Base-by-base conservation (phyloP, 108 stramenopile genomes). In the Pinguiococcus pyrenoidosus region DNA sequence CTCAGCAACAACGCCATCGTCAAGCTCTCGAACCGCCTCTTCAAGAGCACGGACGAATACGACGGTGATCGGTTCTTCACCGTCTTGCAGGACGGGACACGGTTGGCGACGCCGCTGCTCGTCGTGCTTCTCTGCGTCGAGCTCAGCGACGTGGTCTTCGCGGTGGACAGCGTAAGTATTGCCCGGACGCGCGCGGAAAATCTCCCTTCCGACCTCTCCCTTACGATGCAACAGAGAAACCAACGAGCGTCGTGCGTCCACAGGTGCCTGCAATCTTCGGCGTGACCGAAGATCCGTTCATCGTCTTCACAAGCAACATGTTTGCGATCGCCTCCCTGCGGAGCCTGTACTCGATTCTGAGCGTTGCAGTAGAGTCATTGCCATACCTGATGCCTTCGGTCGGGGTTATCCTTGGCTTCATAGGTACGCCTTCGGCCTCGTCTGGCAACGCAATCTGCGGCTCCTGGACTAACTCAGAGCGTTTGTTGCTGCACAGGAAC, bases 331-430 rank as follows among this genome's bases (percentile, higher is more conserved):
- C 85, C 73, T 86, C 83, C 13, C 71, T 95, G 23, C 83, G 92
- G 29, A 85, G 83, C 67, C 62, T 95, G 46, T 95, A 87, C 62
- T 76, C 78, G 9, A 75, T 91, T 20, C 68, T 95, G 16, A 79
- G 84, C 35, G 82, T 84, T 37, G 92, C 89, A 1, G 87, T 89
- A 27, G 53, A 71, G 12, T 80, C 85, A 32, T 56, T 95, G 49
- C 66, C 83, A 38, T 95, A 91, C 52, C 69, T 95, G 34, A 51
- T 87, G 51, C 85, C 86, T n/a, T 77, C 87, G 1, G 87, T 93
- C 22, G 87, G 84, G 9, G 48, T 88, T 30, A 78, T 93, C 9
- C 66, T 93, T 13, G 87, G 84, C 24, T 93, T 90, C 51, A 84
- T 93, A 34, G 88, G 88, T 1, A n/a, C n/a, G n/a, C n/a, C n/a